These are phyloP conservation scores for Verticillium klebahnii DNA, from an alignment of 2,329 filamentous ascomycete species.

Conservation along the genomic window DNA sequence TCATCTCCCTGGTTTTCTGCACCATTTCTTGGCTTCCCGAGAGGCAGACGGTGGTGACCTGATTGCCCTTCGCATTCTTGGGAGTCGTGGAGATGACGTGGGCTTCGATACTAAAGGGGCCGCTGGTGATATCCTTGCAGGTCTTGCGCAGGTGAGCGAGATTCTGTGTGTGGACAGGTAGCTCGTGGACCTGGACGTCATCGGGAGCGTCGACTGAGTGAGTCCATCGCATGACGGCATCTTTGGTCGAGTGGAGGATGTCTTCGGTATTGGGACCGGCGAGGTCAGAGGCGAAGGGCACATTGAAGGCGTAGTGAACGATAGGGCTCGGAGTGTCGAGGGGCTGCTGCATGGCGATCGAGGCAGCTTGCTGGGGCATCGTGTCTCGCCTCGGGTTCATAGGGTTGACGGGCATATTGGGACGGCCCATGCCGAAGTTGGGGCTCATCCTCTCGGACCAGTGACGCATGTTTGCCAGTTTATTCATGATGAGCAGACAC, in stretches of 20 bases:
- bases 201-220: constrained; percentile 85
- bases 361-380: constrained; percentile 43
- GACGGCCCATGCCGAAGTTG: constrained; percentile 61
- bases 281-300: constrained; percentile 90
- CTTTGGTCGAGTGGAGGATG: constrained; percentile 85
- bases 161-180: constrained; percentile 89
- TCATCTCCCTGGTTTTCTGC: constrained; percentile 82
- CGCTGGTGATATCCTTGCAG: constrained; percentile 76
- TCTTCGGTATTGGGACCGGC: constrained; percentile 91
- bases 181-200: constrained; percentile 76
- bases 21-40: constrained; percentile 84
- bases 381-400: constrained; percentile 56
- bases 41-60: constrained; percentile 84
- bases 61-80: constrained; percentile 60
- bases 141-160: constrained; percentile 72
- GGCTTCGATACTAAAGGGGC: constrained; percentile 70
- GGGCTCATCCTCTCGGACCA: constrained; percentile 67
- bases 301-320: constrained; percentile 94
- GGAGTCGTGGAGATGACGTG: constrained; percentile 79
- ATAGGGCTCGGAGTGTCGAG: constrained; percentile 55
- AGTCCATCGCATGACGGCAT: constrained; percentile 87
- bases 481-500: constrained; percentile 54
- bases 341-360: constrained; percentile 63
- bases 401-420: constrained; percentile 49
- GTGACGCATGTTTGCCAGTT: constrained; percentile 67